Conservation (phyloP, 1,284 basidiomycete genomes). For the Fomes fomentarius region DNA sequence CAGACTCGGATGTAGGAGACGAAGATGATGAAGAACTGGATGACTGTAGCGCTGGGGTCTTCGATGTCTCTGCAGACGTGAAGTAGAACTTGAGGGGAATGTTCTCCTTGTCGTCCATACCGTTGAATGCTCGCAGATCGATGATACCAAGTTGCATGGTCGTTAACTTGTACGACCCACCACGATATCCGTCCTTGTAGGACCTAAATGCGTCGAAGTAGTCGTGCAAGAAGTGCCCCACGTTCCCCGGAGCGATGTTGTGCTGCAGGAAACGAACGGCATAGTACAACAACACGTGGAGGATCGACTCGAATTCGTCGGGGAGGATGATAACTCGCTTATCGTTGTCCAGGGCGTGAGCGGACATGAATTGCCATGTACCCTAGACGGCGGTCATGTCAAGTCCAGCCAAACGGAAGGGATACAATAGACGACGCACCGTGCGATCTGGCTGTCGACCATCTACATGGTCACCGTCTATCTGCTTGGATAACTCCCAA, state of each 20-base stretch:
- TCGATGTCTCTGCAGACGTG: neutral
- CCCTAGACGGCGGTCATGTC: neutral
- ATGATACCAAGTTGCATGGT: neutral
- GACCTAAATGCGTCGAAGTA: slow-evolving; percentile 10
- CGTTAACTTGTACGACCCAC: neutral
- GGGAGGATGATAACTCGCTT: neutral
- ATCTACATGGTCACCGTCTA: neutral
- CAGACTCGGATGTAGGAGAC: neutral
- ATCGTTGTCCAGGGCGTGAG: neutral
- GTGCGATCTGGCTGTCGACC: slow-evolving; percentile 2
- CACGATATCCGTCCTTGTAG: neutral
- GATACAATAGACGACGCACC: neutral
- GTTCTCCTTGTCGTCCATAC: neutral
- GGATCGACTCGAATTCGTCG: slow-evolving; percentile 17
- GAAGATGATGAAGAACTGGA: no score
- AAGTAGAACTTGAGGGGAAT: neutral
- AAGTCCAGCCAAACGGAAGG: neutral
- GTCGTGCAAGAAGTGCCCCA: slow-evolving; percentile 1
- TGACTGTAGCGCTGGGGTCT: no score
- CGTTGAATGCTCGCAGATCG: neutral
- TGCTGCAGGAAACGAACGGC: slow-evolving; percentile 6
- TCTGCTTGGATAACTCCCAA: slow-evolving; percentile 10
- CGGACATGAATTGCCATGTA: slow-evolving; percentile 16
- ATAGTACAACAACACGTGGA: slow-evolving; percentile 15
- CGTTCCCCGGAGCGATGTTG: neutral